A percentile compares a stretch with the other conserved stretches of the same genome.
These are phyloP conservation scores for Amniculicola lignicola DNA, from an alignment of 495 filamentous ascomycete genomes.

Conservation along the genomic window DNA sequence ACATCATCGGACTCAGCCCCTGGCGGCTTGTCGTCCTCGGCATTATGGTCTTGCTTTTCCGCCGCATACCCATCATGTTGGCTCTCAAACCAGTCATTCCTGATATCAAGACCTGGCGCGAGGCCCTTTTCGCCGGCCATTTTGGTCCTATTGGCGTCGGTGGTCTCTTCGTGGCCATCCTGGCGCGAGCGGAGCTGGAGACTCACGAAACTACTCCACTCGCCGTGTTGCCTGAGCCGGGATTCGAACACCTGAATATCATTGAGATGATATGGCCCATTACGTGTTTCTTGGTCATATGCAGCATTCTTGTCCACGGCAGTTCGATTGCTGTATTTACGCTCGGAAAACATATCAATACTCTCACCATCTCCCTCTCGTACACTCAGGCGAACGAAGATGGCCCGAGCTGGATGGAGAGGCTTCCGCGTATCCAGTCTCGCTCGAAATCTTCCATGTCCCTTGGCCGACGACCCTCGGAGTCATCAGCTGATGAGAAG, in stretches of 20 bases:
- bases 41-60: conserved; percentile 90
- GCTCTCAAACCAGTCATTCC: conserved; percentile 88
- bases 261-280: conserved; percentile 92
- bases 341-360: conserved; percentile 97
- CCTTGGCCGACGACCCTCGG: conserved; percentile 62
- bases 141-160: conserved; percentile 98
- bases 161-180: conserved; percentile 90
- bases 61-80: conserved; percentile 95
- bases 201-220: conserved; percentile 67
- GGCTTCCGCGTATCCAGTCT: conserved; percentile 85
- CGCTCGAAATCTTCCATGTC: conserved; percentile 80
- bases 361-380: conserved; percentile 88
- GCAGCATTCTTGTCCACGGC: conserved; percentile 93
- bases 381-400: conserved; percentile 90
- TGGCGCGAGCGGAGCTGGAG: conserved; percentile 87
- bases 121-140: conserved; percentile 95
- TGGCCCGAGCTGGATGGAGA: conserved; percentile 89
- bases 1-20: conserved; percentile 65
- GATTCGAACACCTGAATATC: conserved; percentile 60
- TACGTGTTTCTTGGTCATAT: conserved; percentile 87
- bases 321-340: conserved; percentile 98
- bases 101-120: conserved; percentile 97
- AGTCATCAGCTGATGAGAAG: conserved; percentile 56
- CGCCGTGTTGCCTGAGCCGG: conserved; percentile 53
- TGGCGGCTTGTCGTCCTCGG: conserved; percentile 90